phyloP scores from a whole-genome alignment of 2,329 filamentous ascomycete genomes.

The Xylaria sp. region DNA sequence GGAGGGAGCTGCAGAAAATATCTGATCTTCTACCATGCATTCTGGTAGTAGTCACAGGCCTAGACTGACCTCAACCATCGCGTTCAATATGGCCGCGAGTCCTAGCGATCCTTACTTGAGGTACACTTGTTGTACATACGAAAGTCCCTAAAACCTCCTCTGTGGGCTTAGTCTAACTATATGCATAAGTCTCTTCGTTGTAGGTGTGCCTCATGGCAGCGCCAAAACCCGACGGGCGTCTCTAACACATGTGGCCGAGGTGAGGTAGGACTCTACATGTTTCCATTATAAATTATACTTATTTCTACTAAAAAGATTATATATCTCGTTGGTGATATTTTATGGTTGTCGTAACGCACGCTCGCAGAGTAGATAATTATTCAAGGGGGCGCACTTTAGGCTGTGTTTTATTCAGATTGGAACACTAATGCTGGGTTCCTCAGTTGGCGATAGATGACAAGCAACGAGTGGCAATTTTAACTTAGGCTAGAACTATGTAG shows the following conservation, averaged over 20 bases:
- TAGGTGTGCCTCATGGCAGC: too few relatives aligned
- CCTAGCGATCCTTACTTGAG: not conserved
- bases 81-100: not conserved
- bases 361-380: too few relatives aligned
- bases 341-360: too few relatives aligned
- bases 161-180: too few relatives aligned
- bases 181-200: too few relatives aligned
- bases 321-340: too few relatives aligned
- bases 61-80: not conserved
- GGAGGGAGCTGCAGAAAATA: not conserved
- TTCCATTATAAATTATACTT: too few relatives aligned
- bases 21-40: not conserved
- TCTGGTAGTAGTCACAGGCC: not conserved
- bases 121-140: too few relatives aligned
- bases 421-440: not conserved
- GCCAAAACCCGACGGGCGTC: not conserved
- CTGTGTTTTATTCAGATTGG: not conserved
- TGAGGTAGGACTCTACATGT: not conserved
- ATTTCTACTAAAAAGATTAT: too few relatives aligned
- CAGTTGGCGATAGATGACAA: not conserved
- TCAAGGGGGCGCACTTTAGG: not conserved
- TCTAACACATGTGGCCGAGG: not conserved
- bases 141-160: too few relatives aligned
- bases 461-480: not conserved
- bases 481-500: not conserved